Evolutionary conservation across 2,329 filamentous ascomycete genomes (phyloP).

Genomic region (Cordyceps tenuipes): DNA sequence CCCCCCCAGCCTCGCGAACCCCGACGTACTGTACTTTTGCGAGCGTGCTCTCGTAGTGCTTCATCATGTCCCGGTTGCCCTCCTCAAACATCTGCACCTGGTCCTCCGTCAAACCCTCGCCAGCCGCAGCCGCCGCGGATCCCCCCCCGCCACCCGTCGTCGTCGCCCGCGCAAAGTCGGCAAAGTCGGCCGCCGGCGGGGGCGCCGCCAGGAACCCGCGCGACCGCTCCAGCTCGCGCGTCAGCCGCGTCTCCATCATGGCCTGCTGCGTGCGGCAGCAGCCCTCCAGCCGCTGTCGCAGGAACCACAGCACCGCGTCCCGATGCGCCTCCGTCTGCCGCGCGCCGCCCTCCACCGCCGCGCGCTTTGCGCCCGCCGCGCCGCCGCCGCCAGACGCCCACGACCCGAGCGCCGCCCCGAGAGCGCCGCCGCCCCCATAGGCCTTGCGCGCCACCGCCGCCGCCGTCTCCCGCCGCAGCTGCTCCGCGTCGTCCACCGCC

Average conservation of each 20-base stretch:
- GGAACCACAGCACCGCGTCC: slow-evolving; percentile 75
- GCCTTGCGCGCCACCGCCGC: slow-evolving; percentile 63
- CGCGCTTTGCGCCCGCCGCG: slow-evolving; percentile 49
- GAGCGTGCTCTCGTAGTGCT: slow-evolving; percentile 87
- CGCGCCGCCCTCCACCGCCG: slow-evolving; percentile 60
- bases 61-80: slow-evolving; percentile 87
- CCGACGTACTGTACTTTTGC: slow-evolving; percentile 78
- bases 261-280: slow-evolving; percentile 71
- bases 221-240: slow-evolving; percentile 79
- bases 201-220: slow-evolving; percentile 58
- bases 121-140: slow-evolving; percentile 14
- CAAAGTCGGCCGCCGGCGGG: slow-evolving; percentile 25
- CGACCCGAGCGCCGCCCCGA: slow-evolving; percentile 55
- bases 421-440: slow-evolving; percentile 49
- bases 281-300: slow-evolving; percentile 66
- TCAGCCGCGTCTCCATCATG: slow-evolving; percentile 88
- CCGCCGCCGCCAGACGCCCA: slow-evolving; percentile 61
- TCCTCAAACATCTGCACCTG: slow-evolving; percentile 90
- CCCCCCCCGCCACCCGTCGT: background rate
- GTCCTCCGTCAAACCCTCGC: slow-evolving; percentile 62
- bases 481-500: slow-evolving; percentile 72
- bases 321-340: slow-evolving; percentile 61
- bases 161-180: slow-evolving; percentile 21
- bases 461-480: slow-evolving; percentile 70
- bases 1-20: too few species aligned